A percentile compares a stretch with the other conserved stretches of the same genome.
These are phyloP conservation scores for Parmelia sp. DNA, from an alignment of 495 filamentous ascomycete species.

Conservation along the genomic window DNA sequence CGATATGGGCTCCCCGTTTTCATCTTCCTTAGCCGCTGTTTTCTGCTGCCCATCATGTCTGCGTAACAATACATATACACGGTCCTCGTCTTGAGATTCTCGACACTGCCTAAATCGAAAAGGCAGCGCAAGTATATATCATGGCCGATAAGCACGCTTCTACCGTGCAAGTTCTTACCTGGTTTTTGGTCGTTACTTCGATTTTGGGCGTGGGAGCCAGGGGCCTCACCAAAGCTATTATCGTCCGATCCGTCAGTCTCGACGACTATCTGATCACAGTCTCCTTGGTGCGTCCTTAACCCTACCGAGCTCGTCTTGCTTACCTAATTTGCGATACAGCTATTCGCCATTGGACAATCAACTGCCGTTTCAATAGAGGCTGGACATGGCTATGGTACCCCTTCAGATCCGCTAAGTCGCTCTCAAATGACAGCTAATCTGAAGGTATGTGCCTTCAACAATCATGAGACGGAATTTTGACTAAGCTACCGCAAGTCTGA, in stretches of 20 bases:
- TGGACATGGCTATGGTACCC: constrained; percentile 1
- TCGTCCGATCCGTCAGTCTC: constrained; percentile 5
- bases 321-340: background rate
- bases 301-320: background rate
- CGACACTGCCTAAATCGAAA: background rate
- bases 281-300: background rate
- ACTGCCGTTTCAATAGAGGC: background rate
- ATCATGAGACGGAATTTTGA: background rate
- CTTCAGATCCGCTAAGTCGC: background rate
- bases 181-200: constrained; percentile 5
- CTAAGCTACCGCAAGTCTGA: constrained; percentile 2
- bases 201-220: background rate
- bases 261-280: constrained; percentile 2
- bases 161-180: constrained; percentile 5
- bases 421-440: background rate
- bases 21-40: too few species aligned
- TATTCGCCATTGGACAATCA: constrained; percentile 11
- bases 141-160: background rate
- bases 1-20: too few species aligned
- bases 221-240: constrained; percentile 2
- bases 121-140: background rate
- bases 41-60: too few species aligned
- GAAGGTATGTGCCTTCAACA: background rate
- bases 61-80: too few species aligned
- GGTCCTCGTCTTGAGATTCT: too few species aligned